Conservation (phyloP, 306 rosid genomes). For the Cucumis hystrix region DNA sequence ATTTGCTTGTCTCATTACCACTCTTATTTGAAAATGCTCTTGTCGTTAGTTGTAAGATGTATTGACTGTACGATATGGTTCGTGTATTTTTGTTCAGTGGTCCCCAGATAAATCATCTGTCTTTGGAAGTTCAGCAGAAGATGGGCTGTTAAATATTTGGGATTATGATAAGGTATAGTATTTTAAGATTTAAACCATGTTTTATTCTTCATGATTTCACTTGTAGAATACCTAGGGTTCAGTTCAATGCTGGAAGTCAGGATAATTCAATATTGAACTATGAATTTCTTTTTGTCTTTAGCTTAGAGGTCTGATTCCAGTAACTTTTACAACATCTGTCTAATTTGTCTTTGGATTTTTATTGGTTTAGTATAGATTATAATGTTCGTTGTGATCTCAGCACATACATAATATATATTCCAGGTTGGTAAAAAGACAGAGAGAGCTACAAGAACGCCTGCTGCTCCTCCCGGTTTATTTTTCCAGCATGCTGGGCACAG, state of each 20-base stretch:
- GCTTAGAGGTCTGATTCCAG: background rate
- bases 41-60: background rate
- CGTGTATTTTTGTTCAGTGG: slow-evolving; percentile 53
- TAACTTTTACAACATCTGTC: background rate
- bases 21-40: background rate
- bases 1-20: background rate
- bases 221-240: background rate
- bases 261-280: background rate
- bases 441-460: slow-evolving; percentile 46
- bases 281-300: background rate
- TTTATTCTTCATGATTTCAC: background rate
- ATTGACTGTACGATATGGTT: too few relatives aligned
- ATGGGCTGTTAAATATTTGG: slow-evolving; percentile 92
- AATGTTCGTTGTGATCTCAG: background rate
- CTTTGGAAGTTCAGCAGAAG: slow-evolving; percentile 99
- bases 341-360: background rate
- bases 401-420: background rate
- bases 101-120: slow-evolving; percentile 93
- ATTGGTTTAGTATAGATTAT: background rate
- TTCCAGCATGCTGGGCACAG: slow-evolving; percentile 99
- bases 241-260: background rate
- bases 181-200: background rate
- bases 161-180: slow-evolving; percentile 71
- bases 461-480: slow-evolving; percentile 72
- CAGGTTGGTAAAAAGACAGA: slow-evolving; percentile 74